Percentiles rank a stretch among this genome's conserved stretches.
These are phyloP conservation scores for Solioccasus polychromus DNA, from an alignment of 768 basidiomycete species.

Conservation along the genomic window DNA sequence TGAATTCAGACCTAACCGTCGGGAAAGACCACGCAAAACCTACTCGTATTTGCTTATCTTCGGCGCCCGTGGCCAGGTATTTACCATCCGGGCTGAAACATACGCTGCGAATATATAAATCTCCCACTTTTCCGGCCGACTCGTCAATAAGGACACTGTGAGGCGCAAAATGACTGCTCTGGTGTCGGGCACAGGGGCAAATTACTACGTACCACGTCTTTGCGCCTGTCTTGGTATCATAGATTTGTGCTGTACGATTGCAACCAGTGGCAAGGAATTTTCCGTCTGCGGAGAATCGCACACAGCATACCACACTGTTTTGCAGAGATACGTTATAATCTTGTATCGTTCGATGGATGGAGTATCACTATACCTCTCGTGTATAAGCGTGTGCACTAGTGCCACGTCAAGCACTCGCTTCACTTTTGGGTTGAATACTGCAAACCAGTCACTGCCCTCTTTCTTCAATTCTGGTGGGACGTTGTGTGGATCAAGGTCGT, in stretches of 20 bases:
- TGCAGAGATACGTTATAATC: conserved; percentile 8
- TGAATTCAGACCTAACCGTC: conserved; percentile 2
- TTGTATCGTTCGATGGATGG: background rate
- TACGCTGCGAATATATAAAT: conserved; percentile 87
- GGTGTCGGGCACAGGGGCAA: background rate
- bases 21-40: conserved; percentile 21
- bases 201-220: conserved; percentile 70
- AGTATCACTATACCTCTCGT: conserved; percentile 66
- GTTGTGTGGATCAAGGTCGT: conserved; percentile 32
- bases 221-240: conserved; percentile 81
- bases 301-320: conserved; percentile 78
- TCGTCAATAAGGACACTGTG: conserved; percentile 76
- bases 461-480: conserved; percentile 40
- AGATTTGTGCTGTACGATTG: conserved; percentile 94
- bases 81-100: conserved; percentile 76
- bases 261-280: conserved; percentile 93
- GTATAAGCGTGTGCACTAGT: conserved; percentile 83
- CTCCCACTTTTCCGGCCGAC: conserved; percentile 64
- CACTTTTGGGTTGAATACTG: conserved; percentile 78
- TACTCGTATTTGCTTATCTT: conserved; percentile 90
- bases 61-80: conserved; percentile 75
- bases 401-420: conserved; percentile 76
- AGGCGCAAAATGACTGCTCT: conserved; percentile 9
- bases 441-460: conserved; percentile 87
- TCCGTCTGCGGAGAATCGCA: conserved; percentile 92